These are phyloP conservation scores for Iberis pinnata DNA, from an alignment of 345 rosid species.

Conservation along the genomic window DNA sequence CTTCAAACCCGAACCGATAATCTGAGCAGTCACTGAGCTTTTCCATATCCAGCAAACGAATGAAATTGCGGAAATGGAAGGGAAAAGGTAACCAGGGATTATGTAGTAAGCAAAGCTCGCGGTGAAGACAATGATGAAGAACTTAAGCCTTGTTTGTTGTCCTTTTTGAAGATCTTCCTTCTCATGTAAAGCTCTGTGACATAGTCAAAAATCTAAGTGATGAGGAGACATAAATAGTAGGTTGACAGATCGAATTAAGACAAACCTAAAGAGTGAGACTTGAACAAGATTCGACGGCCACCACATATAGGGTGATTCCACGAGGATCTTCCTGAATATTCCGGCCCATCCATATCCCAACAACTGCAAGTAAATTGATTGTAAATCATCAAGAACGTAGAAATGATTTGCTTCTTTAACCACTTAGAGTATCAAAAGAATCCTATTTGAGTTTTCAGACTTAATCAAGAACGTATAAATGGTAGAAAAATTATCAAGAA, in stretches of 20 bases:
- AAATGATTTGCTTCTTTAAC: too few species aligned
- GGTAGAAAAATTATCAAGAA: too few species aligned
- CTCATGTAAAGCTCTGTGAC: constrained; percentile 61
- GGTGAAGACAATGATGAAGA: constrained; percentile 52
- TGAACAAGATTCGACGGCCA: constrained; percentile 84
- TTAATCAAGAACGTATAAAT: too few species aligned
- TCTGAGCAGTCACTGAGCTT: constrained; percentile 51
- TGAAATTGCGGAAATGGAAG: constrained; percentile 54
- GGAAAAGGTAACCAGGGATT: constrained; percentile 64
- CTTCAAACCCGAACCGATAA: constrained; percentile 49
- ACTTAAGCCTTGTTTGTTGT: constrained; percentile 53
- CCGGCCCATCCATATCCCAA: constrained; percentile 91
- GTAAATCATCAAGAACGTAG: constrained; percentile 8
- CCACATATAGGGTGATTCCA: constrained; percentile 87
- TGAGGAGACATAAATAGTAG: not conserved
- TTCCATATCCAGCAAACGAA: constrained; percentile 72
- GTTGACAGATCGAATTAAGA: not conserved
- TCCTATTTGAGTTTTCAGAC: too few species aligned
- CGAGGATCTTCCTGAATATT: constrained; percentile 51
- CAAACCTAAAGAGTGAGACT: constrained; percentile 73
- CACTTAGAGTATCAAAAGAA: too few species aligned
- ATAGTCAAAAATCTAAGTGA: too few species aligned
- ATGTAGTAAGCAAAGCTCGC: constrained; percentile 65
- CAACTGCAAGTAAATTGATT: constrained; percentile 37
- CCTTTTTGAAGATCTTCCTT: constrained; percentile 45